Base-by-base conservation (phyloP, 164 flowering plant genomes). In the Sedum album region DNA sequence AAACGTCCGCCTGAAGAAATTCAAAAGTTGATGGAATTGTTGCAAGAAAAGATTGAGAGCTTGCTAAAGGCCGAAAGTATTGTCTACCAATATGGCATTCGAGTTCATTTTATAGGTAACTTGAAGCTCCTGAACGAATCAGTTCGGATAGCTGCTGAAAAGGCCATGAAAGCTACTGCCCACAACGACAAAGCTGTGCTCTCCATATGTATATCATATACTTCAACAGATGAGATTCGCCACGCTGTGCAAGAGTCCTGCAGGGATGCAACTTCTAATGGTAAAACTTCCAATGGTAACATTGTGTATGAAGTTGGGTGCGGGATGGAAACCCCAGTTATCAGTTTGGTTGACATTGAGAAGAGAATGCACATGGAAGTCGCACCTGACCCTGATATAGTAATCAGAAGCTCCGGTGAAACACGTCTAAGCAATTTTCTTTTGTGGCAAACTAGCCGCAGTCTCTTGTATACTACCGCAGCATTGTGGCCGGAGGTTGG, bases 401-500 rank as follows among this genome's bases (percentile, higher is more conserved):
- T 89, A n/a, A 49, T 89, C 18, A 77, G 94, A 17, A 86, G 81
- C 46, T 86, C 95, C 0, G 93, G 97, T 11, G 95, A n/a, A 41
- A 41, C 46, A 7, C 9, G 46, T 41, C 46, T 41, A 41, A 41
- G 46, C 46, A 41, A 41, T 11, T 41, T 41, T 41, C 46, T 41
- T 41, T 41, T 41, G 46, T 41, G 46, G 46, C 46, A 41, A 41
- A 41, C 82, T n/a, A 53, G 78, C 2, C 38, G 51, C 66, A 79
- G 81, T 69, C 68, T 73, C 13, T 78, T 91, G 78, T 82, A 82
- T 70, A 76, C 85, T 66, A 86, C 90, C 0, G 26, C 73, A 20
- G 88, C 71, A 5, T 80, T 89, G 44, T 88, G 97, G 96, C 96
- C 94, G 1, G 96, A 86, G 72, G 73, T 88, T 60, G 83, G 89